Base-by-base conservation (phyloP, 805 yeast genomes). In the Wickerhamiella vanderwaltii region DNA sequence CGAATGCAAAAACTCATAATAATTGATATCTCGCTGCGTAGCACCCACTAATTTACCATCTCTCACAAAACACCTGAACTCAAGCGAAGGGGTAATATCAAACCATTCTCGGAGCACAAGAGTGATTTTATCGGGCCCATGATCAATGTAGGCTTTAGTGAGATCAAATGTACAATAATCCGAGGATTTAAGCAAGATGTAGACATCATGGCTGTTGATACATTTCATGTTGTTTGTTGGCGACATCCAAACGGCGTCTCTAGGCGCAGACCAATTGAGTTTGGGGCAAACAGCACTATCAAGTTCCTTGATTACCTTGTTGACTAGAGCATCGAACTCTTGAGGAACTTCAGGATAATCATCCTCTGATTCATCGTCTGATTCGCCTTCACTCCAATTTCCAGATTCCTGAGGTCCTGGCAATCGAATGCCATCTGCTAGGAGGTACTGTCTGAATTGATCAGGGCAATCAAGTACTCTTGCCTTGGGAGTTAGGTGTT, bases 191-290 rank as follows among this genome's bases (percentile, higher is more conserved):
- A 91, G 61, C 6, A 91, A 60, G 36, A 91, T 58, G 48, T 86
- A 91, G 0, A 91, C 62, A 49, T 91, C 99, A 29, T 77, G 70
- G 0, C 79, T 75, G 24, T 69, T 70, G 12, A 62, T 66, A 54
- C 97, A 87, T 53, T 73, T 71, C 70, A 80, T 71, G 2, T 83
- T 69, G 52, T 84, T 82, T 24, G 80, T 75, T 2, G 91, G 70
- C 53, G 81, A 62, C 16, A 91, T 88, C 98, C 97, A 91, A 0
- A 77, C 72, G 1, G 97, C 83, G 61, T 91, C 99, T 55, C 77
- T 79, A 1, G 99, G 98, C 1, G 95, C 81, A 1, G 96, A 85
- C 98, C 98, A 91, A 64, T 91, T 91, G 51, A 88, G 64, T 55
- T 91, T 91, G 1, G 97, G 97, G 1, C 84, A 69, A 2, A 86